These are phyloP conservation scores for bread wheat (Triticum aestivum) DNA, from an alignment of 176 grass and related monocot genomes.

Conservation along the genomic window DNA sequence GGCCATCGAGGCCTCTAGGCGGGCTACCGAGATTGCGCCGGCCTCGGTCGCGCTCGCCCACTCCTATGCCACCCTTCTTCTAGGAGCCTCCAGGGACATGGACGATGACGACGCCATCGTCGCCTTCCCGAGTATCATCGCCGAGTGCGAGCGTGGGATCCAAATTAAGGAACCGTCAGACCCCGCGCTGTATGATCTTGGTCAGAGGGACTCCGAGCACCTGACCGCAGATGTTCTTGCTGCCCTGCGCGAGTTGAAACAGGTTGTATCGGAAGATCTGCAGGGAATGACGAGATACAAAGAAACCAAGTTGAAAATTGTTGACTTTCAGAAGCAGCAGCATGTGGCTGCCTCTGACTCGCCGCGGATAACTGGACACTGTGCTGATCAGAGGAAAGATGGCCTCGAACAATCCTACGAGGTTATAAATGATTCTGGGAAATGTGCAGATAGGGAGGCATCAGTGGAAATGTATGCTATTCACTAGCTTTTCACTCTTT, in stretches of 20 bases:
- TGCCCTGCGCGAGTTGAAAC: neutral
- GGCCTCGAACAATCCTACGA: neutral
- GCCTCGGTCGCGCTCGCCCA: neutral
- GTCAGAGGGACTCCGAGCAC: neutral
- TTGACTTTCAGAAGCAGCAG: neutral
- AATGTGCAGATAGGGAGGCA: conserved; percentile 47
- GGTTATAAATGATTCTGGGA: neutral
- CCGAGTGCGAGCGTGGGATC: neutral
- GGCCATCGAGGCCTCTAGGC: neutral
- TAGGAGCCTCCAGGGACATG: neutral
- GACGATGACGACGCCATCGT: neutral
- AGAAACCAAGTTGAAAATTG: neutral
- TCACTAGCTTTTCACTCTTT: neutral
- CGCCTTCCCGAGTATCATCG: neutral
- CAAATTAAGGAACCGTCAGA: neutral
- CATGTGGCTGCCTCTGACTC: neutral
- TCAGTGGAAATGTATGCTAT: conserved; percentile 53
- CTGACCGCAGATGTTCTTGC: neutral
- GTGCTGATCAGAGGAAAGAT: conserved; percentile 46
- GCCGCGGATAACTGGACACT: neutral
- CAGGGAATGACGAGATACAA: neutral
- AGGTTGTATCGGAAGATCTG: neutral
- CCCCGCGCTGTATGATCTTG: neutral
- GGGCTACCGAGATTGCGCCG: neutral
- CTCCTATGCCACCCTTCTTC: neutral